Evolutionary conservation across 306 rosid species (phyloP), one percentile per base, ranked within the genome.

Genomic region (Cucumis cinereus): DNA sequence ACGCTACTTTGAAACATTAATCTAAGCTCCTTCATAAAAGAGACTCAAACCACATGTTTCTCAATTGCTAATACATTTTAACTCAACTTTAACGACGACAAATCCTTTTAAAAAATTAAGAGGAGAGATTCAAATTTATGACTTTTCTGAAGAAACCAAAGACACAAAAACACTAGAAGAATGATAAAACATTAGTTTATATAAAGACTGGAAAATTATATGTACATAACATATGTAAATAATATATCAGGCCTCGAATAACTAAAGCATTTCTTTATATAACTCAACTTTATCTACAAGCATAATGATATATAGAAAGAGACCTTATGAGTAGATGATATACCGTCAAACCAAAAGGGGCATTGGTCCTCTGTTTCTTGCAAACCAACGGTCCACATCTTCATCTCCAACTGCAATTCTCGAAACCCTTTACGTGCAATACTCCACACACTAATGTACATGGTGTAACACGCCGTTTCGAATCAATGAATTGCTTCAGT

Each of bases 401-500:
- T 40, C 73, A 66, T 66, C 73, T 66, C 59, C 75, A 71, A 71
- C 75, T 47, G 58, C 75, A 70, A 23, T 15, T 50, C 75, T 71
- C 17, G 17, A 17, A 41, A 45, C 16, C 58, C 24, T 47, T 70
- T 47, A 45, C 40, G 75, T 24, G 75, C 20, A 13, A 24, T 69
- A 38, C 74, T 68, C 74, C n/a, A 20, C 28, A 40, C n/a, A 41
- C 53, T 41, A n/a, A 12, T 28, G n/a, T 43, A 68, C 56, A 45
- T 45, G 74, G 74, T 22, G 19, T 43, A 45, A 23, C 8, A 16
- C 16, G 26, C 36, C 10, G 41, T 28, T 4, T 71, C 8, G 43
- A 49, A 16, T 26, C 40, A 4, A 23, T 15, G 75, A 70, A 70
- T 49, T 23, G 58, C 58, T 47, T 70, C 41, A 26, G 58, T 16